Conservation (phyloP, 1,139 yeast genomes). For the Scheffersomyces lignicola region DNA sequence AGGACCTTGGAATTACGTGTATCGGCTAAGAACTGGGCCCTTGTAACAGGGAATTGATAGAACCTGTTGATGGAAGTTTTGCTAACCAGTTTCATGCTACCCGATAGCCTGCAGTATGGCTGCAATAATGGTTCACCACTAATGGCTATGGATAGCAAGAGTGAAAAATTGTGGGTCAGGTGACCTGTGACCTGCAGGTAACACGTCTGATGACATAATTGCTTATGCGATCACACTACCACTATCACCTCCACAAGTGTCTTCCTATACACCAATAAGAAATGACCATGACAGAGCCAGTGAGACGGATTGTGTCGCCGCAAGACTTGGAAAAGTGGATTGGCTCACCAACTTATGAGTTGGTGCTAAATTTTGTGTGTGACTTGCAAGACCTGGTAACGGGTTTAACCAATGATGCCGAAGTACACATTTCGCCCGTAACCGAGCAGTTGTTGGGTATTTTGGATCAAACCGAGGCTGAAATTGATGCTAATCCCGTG, state of each 20-base stretch:
- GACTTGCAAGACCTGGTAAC: conserved; percentile 64
- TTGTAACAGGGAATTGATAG: conserved; percentile 18
- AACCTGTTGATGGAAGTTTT: conserved; percentile 8
- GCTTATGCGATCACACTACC: no score
- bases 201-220: no score
- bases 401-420: conserved; percentile 59
- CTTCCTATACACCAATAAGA: no score
- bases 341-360: conserved; percentile 49
- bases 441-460: conserved; percentile 36
- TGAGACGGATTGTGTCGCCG: conserved; percentile 55
- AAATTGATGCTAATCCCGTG: conserved; percentile 66
- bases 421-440: conserved; percentile 28
- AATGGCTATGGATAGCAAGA: no score
- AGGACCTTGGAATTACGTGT: conserved; percentile 17
- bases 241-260: no score
- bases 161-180: no score
- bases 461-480: conserved; percentile 43
- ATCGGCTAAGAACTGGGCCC: conserved; percentile 13
- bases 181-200: no score
- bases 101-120: no score
- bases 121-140: no score
- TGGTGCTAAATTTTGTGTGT: conserved; percentile 55
- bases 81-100: no score
- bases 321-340: conserved; percentile 68
- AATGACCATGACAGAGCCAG: conserved; percentile 31